Conservation (phyloP, 257 asterid species). For the Fraxinus excelsior region DNA sequence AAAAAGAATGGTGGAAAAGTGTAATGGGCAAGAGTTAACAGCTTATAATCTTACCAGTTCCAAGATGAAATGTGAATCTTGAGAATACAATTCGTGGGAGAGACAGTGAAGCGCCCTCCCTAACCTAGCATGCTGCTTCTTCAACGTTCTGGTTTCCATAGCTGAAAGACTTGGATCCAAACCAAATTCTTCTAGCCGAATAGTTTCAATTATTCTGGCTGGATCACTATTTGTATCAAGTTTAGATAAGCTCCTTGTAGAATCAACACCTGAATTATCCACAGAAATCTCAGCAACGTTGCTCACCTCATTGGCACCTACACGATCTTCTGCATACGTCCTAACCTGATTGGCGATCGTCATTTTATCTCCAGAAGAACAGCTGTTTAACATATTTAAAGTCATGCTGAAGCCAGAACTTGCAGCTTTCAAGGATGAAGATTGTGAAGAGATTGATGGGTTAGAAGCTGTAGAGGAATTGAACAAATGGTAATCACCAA, state of each 20-base stretch:
- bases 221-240: constrained; percentile 44
- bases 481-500: constrained; percentile 62
- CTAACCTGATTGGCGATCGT: constrained; percentile 30
- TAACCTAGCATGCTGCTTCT: constrained; percentile 96
- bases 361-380: constrained; percentile 27
- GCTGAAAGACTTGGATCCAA: constrained; percentile 57
- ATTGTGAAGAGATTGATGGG: constrained; percentile 29
- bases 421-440: constrained; percentile 38
- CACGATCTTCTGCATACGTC: constrained; percentile 23
- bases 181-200: constrained; percentile 89
- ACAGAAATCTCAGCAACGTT: constrained; percentile 32
- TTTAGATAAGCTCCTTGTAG: constrained; percentile 16
- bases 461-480: constrained; percentile 38
- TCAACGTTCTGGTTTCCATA: constrained; percentile 65
- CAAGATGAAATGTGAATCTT: constrained; percentile 93
- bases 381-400: constrained; percentile 19
- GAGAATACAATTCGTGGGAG: constrained; percentile 93
- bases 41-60: constrained; percentile 65
- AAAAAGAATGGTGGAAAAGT: background rate
- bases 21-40: background rate
- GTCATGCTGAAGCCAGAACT: constrained; percentile 18
- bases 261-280: constrained; percentile 28
- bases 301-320: constrained; percentile 25
- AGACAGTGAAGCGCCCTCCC: constrained; percentile 99
- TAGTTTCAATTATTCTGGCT: constrained; percentile 58